Percentiles rank a stretch among this genome's conserved stretches.
Conservation (phyloP, 2,329 filamentous ascomycete species). For the Calcarisporium arbuscula region DNA sequence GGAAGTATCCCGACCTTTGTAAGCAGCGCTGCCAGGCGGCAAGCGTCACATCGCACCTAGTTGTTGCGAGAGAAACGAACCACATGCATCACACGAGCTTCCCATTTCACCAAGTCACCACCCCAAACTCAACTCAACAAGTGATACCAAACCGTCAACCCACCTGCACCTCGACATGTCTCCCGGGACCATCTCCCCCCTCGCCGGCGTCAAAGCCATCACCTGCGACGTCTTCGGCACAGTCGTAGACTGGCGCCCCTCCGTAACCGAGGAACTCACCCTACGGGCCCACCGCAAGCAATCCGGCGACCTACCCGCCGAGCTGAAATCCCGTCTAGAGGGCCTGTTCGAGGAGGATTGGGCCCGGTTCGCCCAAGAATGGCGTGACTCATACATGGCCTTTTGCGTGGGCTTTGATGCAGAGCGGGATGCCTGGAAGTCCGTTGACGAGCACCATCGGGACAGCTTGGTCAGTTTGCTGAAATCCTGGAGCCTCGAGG, state of each 20-base stretch:
- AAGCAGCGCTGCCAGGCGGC: no score
- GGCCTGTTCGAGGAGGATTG: constrained; percentile 52
- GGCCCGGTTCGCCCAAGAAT: constrained; percentile 61
- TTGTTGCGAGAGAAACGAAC: no score
- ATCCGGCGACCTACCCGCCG: constrained; percentile 40
- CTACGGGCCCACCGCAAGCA: constrained; percentile 41
- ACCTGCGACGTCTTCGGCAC: constrained; percentile 77
- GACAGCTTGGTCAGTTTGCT: constrained; percentile 57
- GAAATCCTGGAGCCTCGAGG: constrained; percentile 44
- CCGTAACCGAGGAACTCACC: constrained; percentile 54
- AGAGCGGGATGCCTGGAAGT: constrained; percentile 49
- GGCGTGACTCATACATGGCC: constrained; percentile 56
- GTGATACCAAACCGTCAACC: neutral
- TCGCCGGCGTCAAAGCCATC: constrained; percentile 46
- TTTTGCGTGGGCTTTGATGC: constrained; percentile 54
- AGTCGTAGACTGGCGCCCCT: constrained; percentile 69
- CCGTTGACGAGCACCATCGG: constrained; percentile 66
- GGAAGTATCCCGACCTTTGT: no score
- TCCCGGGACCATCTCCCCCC: constrained; percentile 16
- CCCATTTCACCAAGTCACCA: no score
- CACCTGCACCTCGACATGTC: constrained; percentile 18
- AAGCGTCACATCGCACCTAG: no score
- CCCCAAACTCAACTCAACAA: no score
- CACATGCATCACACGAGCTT: no score
- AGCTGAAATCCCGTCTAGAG: constrained; percentile 40